phyloP scores from a whole-genome alignment of 129 eudicot species.

The Centrapalus pauciflorus region DNA sequence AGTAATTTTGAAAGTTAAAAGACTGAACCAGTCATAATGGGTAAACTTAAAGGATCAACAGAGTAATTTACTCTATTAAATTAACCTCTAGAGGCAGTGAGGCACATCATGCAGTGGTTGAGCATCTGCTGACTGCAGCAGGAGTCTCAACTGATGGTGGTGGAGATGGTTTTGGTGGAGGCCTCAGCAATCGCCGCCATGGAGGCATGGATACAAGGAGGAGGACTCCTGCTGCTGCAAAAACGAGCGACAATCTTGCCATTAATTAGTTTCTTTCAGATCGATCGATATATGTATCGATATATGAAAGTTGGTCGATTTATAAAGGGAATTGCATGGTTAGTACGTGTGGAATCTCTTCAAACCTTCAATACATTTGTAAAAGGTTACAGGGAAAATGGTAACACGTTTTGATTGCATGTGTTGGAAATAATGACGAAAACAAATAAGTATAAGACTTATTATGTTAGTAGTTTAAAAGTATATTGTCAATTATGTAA shows the following conservation, averaged over 20 bases:
- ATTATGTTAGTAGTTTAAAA: too few relatives aligned
- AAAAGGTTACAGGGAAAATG: not conserved
- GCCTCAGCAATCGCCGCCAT: slow-evolving; percentile 15
- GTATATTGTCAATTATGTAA: too few relatives aligned
- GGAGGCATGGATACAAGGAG: slow-evolving; percentile 22
- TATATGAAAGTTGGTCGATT: slow-evolving; percentile 8
- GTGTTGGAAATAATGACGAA: too few relatives aligned
- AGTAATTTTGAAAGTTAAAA: too few relatives aligned
- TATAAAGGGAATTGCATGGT: slow-evolving; percentile 22
- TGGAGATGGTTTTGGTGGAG: slow-evolving; percentile 11
- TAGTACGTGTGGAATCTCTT: slow-evolving; percentile 17
- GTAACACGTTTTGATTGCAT: too few relatives aligned
- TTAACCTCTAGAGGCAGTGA: not conserved
- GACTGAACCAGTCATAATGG: too few relatives aligned
- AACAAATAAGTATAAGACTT: too few relatives aligned
- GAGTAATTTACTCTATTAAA: too few relatives aligned
- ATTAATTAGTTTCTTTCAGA: too few relatives aligned
- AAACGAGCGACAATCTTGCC: slow-evolving; percentile 23
- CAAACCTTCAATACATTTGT: slow-evolving; percentile 4
- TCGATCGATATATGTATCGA: not conserved
- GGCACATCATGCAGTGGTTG: slow-evolving; percentile 27
- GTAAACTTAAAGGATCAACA: too few relatives aligned
- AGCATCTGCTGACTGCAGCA: slow-evolving; percentile 22
- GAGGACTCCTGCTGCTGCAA: slow-evolving; percentile 17
- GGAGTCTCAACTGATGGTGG: slow-evolving; percentile 18